Conservation (phyloP, 495 filamentous ascomycete species). For the Aspergillus leporis region DNA sequence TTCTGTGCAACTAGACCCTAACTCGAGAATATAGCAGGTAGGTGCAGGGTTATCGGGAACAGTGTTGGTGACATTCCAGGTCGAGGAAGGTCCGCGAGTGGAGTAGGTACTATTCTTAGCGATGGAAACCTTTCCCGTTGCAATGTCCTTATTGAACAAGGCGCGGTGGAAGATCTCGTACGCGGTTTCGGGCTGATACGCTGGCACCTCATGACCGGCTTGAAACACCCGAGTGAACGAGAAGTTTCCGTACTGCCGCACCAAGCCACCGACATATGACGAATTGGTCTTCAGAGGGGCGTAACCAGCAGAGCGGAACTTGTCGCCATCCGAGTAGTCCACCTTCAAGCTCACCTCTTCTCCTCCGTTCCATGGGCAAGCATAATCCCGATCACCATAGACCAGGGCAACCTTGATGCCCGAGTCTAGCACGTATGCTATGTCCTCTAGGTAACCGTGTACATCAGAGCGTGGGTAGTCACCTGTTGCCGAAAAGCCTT, state of each 20-base stretch:
- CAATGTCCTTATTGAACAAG: conserved; percentile 54
- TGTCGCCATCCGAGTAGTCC: conserved; percentile 37
- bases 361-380: conserved; percentile 54
- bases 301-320: conserved; percentile 54
- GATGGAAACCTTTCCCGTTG: conserved; percentile 46
- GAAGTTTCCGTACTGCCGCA: conserved; percentile 59
- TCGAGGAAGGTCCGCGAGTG: conserved; percentile 48
- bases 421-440: conserved; percentile 53
- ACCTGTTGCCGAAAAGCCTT: conserved; percentile 51
- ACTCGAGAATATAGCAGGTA: conserved; percentile 48
- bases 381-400: conserved; percentile 64
- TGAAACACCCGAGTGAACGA: conserved; percentile 61
- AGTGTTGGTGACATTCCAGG: conserved; percentile 52
- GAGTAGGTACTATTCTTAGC: conserved; percentile 33
- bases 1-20: conserved; percentile 42
- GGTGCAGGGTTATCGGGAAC: conserved; percentile 38
- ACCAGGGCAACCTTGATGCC: conserved; percentile 68
- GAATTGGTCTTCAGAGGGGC: conserved; percentile 44
- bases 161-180: conserved; percentile 57
- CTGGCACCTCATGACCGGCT: conserved; percentile 61
- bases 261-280: conserved; percentile 46
- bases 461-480: conserved; percentile 47
- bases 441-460: conserved; percentile 51
- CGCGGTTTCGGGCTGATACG: conserved; percentile 58
- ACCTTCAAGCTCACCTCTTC: conserved; percentile 44